Conservation (phyloP, 2,329 filamentous ascomycete species). For the Leptodontidium sp. region DNA sequence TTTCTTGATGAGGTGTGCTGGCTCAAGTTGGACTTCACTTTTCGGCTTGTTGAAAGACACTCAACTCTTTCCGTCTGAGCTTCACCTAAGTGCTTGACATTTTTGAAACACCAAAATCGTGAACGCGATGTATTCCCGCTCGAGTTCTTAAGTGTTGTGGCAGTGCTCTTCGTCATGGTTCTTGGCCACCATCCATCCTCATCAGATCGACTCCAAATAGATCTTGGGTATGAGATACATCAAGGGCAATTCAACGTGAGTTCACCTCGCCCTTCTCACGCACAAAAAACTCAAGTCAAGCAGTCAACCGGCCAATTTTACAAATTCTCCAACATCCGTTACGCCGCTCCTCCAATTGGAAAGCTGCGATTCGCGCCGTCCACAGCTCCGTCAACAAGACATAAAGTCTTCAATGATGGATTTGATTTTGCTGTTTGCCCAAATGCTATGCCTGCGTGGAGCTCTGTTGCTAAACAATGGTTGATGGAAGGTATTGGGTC, state of each 20-base stretch:
- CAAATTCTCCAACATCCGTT: slow-evolving; percentile 52
- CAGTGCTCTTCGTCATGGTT: not conserved
- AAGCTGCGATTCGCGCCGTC: slow-evolving; percentile 54
- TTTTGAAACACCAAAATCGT: not conserved
- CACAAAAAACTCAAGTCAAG: not conserved
- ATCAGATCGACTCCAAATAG: slow-evolving; percentile 15
- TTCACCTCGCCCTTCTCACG: not conserved
- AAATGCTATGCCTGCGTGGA: slow-evolving; percentile 44
- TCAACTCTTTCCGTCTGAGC: not conserved
- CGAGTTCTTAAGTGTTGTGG: slow-evolving; percentile 1
- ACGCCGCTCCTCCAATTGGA: slow-evolving; percentile 53
- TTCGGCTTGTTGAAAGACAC: not conserved
- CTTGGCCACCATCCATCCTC: not conserved
- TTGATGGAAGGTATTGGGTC: slow-evolving; percentile 2
- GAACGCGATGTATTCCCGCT: not conserved
- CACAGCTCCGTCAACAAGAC: slow-evolving; percentile 37
- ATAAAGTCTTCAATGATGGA: slow-evolving; percentile 48
- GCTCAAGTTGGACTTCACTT: not conserved
- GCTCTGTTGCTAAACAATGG: not conserved
- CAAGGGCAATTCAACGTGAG: slow-evolving; percentile 22
- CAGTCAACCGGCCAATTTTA: slow-evolving; percentile 47
- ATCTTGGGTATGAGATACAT: slow-evolving; percentile 25
- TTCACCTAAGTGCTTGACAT: not conserved
- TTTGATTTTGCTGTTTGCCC: slow-evolving; percentile 47
- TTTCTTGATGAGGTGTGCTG: not conserved